Evolutionary conservation across 192 early-diverging fungal genomes (phyloP), one percentile per base, ranked within the genome.

Genomic region (Coemansia sp.): DNA sequence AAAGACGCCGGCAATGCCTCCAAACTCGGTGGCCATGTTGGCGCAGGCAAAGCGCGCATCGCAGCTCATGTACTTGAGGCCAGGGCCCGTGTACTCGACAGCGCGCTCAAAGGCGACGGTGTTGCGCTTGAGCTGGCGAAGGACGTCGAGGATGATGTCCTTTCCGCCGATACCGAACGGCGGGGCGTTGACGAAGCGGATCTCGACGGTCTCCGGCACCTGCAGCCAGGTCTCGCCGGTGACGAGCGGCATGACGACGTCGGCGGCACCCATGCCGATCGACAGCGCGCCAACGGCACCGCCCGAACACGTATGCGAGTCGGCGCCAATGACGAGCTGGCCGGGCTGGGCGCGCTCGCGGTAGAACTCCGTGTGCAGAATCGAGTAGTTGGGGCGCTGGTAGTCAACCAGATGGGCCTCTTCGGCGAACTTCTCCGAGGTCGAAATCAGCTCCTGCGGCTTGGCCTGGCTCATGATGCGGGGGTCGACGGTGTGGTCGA

Each of bases 21-120:
- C 90, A 84, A 91, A 91, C 74, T 91, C 90, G 57, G 90, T 91
- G 63, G 87, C 83, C 89, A 92, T 92, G 82, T 90, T 90, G 68
- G 89, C 80, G 65, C 89, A 84, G 23, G 89, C 88, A 66, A 92
- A 90, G 49, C 90, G 84, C 28, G 88, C 89, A 74, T 92, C 89
- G 75, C 89, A 90, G 57, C 87, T 87, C 79, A 91, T 83, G 81
- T 92, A 84, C 74, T 90, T 84, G 34, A 91, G 65, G 16, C 88
- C 89, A 25, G 85, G 83, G 11, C 89, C 90, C 27, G 84, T 88
- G 81, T 87, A 90, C 68, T 91, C 88, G 52, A 89, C 88, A 6
- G 88, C 89, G 34, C 90, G 85, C 75, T 88, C 89, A 69, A 88
- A 87, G 42, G 89, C 90, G 22, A 91, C 86, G 13, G 90, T 91